Evolutionary conservation across 257 asterid genomes (phyloP).

Genomic region (Salvia hispanica): DNA sequence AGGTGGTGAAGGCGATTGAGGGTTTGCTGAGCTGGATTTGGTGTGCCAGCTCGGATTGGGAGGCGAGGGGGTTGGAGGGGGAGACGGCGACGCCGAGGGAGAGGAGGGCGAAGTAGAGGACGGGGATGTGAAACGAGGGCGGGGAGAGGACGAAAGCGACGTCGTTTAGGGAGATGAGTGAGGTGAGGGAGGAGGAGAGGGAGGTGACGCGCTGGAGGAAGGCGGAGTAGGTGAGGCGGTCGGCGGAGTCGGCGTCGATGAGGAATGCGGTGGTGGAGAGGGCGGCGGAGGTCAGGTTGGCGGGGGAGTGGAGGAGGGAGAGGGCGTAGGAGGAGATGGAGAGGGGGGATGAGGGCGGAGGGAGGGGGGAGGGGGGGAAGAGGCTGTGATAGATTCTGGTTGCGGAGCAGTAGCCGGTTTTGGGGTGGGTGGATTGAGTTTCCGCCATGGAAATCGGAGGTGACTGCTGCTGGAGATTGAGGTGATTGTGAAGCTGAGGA

Average conservation of each 20-base stretch:
- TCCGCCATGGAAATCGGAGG: slow-evolving; percentile 41
- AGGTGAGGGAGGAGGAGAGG: slow-evolving; percentile 54
- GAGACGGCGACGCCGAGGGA: slow-evolving; percentile 72
- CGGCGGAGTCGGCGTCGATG: slow-evolving; percentile 61
- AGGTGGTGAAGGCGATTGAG: slow-evolving; percentile 53
- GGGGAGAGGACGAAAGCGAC: slow-evolving; percentile 80
- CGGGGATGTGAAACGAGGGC: slow-evolving; percentile 63
- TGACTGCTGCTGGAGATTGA: not conserved
- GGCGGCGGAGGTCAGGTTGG: slow-evolving; percentile 47
- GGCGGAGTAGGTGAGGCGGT: slow-evolving; percentile 51
- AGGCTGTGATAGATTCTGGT: slow-evolving; percentile 63
- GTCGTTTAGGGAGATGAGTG: slow-evolving; percentile 47
- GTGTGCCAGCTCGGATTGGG: slow-evolving; percentile 65
- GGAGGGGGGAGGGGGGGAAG: slow-evolving; percentile 54
- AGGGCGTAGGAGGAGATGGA: slow-evolving; percentile 50
- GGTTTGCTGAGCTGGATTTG: slow-evolving; percentile 66
- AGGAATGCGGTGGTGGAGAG: slow-evolving; percentile 67
- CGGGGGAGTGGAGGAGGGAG: slow-evolving; percentile 57
- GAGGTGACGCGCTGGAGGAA: slow-evolving; percentile 56
- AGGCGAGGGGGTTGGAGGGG: slow-evolving; percentile 70
- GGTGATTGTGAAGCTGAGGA: not conserved
- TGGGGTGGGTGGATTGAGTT: slow-evolving; percentile 28
- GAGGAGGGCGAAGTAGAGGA: slow-evolving; percentile 79
- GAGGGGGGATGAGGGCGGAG: slow-evolving; percentile 57
- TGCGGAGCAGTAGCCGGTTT: slow-evolving; percentile 49